Evolutionary conservation across 306 rosid species (phyloP), one percentile per base, ranked within the genome.

Genomic region (Trichosanthes truncata): DNA sequence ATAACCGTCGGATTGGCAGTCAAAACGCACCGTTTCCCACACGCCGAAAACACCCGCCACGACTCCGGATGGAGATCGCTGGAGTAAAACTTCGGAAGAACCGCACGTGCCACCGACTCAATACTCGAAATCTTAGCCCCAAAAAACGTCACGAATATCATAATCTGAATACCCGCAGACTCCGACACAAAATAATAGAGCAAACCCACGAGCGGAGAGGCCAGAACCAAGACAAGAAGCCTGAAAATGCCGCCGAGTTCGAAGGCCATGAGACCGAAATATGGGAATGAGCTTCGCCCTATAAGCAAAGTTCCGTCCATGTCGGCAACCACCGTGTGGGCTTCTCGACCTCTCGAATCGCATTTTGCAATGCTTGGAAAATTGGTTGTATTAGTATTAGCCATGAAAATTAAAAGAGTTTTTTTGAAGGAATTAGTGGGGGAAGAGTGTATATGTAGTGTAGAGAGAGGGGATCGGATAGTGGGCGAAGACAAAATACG

Each of bases 221-320:
- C 75, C 49, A 94, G 26, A 68, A 94, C 83, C 69, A 84, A 86
- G 77, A 89, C 63, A 9, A 93, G 82, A 5, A 93, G 97, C 61
- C 97, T 78, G 3, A 90, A 35, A 63, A 90, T 36, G 0, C 98
- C 97, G 6, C 98, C 96, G 4, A 84, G 89, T 33, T 94, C 98
- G 41, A 90, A 94, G 12, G 98, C 97, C 15, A 90, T 49, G 0
- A 90, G 86, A 0, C 94, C 94, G 43, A 90, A 94, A 77, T 92
- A 94, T 0, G 98, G 96, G 68, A 94, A 94, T 0, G 98, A 90
- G 81, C 94, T 94, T 0, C 94, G 71, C 4, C 97, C 96, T 56
- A 84, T 66, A 0, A 94, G 90, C 48, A 94, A 78, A 0, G 98
- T 94, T 13, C 96, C 98, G 48, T 94, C 98, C 96, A 94, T 86